Conservation (phyloP, 768 basidiomycete genomes). For the Tricholoma sp. region DNA sequence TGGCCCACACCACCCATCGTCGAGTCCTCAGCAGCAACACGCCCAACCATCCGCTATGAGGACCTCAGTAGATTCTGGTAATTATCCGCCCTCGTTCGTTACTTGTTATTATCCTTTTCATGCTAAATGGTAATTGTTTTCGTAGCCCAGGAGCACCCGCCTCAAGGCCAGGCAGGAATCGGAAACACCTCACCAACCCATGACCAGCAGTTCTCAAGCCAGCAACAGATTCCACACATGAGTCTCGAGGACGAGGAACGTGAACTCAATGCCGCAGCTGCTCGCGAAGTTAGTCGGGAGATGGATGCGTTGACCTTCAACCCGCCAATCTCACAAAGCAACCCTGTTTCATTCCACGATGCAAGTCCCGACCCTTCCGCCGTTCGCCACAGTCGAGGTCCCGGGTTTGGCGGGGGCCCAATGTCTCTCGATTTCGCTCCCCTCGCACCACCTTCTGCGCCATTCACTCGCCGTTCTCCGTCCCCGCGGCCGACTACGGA, state of each 20-base stretch:
- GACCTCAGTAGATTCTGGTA: conserved; percentile 1
- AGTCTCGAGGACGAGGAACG: conserved; percentile 44
- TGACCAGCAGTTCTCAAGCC: conserved; percentile 12
- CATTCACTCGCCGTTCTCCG: conserved; percentile 32
- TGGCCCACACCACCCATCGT: background rate
- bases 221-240: conserved; percentile 32
- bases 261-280: conserved; percentile 60
- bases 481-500: conserved; percentile 33
- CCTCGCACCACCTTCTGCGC: conserved; percentile 34
- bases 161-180: conserved; percentile 4
- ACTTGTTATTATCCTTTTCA: background rate
- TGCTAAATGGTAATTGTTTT: background rate
- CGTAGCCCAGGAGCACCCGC: conserved; percentile 5
- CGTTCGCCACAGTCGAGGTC: conserved; percentile 13
- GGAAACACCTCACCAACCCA: conserved; percentile 3
- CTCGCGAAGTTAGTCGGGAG: conserved; percentile 62
- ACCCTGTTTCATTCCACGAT: conserved; percentile 12
- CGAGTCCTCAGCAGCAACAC: conserved; percentile 1
- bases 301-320: conserved; percentile 47
- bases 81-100: background rate
- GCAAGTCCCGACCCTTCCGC: conserved; percentile 13
- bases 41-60: background rate
- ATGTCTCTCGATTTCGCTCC: conserved; percentile 4
- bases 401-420: conserved; percentile 1
- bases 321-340: conserved; percentile 15